phyloP scores from a whole-genome alignment of 2,329 filamentous ascomycete species.

The Lizonia empirigonia region DNA sequence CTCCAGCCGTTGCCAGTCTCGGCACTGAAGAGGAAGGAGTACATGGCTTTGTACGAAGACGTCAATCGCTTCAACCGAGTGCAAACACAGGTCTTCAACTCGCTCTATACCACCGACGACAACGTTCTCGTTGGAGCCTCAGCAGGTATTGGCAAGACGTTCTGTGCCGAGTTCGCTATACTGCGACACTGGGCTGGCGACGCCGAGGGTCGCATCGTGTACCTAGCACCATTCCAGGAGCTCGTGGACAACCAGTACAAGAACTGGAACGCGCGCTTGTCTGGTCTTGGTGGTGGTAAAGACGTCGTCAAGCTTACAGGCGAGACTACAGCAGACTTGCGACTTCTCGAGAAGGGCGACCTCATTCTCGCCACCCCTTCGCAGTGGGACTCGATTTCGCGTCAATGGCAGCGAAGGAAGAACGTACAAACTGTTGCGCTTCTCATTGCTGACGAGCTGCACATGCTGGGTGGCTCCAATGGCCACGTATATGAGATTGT shows the following conservation, averaged over 20 bases:
- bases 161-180: constrained; percentile 93
- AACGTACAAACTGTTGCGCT: constrained; percentile 89
- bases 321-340: constrained; percentile 88
- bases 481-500: constrained; percentile 95
- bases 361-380: constrained; percentile 88
- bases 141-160: constrained; percentile 93
- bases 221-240: constrained; percentile 93
- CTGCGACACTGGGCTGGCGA: constrained; percentile 82
- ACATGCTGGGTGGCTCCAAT: constrained; percentile 83
- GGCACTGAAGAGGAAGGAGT: constrained; percentile 85
- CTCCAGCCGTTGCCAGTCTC: constrained; percentile 89
- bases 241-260: constrained; percentile 80
- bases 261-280: constrained; percentile 83
- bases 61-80: constrained; percentile 96
- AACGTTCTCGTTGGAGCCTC: constrained; percentile 94
- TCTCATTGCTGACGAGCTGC: constrained; percentile 93
- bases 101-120: constrained; percentile 86
- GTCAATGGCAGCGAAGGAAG: constrained; percentile 96
- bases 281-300: constrained; percentile 77
- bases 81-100: constrained; percentile 96
- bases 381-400: constrained; percentile 95
- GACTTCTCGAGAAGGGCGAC: constrained; percentile 84
- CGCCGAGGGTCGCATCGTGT: constrained; percentile 80
- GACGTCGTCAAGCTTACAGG: constrained; percentile 91
- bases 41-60: constrained; percentile 77